These are phyloP conservation scores for Ceratocystis variospora DNA, from an alignment of 2,329 filamentous ascomycete genomes.

Conservation along the genomic window DNA sequence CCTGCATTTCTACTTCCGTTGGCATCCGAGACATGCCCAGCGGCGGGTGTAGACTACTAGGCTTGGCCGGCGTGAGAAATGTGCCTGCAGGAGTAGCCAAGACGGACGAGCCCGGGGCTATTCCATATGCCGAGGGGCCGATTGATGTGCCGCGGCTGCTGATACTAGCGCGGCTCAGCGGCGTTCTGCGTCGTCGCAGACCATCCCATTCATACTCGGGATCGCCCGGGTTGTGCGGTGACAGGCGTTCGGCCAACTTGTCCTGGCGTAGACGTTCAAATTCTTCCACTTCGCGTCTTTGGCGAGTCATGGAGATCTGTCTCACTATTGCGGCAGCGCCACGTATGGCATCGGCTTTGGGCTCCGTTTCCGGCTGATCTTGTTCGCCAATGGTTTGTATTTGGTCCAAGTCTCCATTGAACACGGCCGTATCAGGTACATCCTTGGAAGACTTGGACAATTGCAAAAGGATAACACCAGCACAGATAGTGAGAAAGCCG, in stretches of 20 bases:
- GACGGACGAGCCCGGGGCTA: slow-evolving; percentile 13
- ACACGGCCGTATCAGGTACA: slow-evolving; percentile 83
- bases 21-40: slow-evolving; percentile 82
- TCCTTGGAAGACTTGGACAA: slow-evolving; percentile 98
- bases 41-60: slow-evolving; percentile 47
- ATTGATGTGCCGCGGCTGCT: slow-evolving; percentile 22
- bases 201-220: slow-evolving; percentile 76
- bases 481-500: slow-evolving; percentile 87
- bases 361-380: slow-evolving; percentile 90
- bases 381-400: slow-evolving; percentile 90
- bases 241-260: slow-evolving; percentile 53
- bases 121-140: slow-evolving; percentile 10
- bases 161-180: slow-evolving; percentile 22
- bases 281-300: slow-evolving; percentile 69
- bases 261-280: slow-evolving; percentile 67
- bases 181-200: slow-evolving; percentile 56
- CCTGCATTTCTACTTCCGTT: slow-evolving; percentile 46
- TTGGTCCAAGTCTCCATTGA: slow-evolving; percentile 85
- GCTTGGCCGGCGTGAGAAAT: not conserved
- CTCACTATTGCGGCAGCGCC: slow-evolving; percentile 79
- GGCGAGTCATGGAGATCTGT: slow-evolving; percentile 59
- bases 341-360: slow-evolving; percentile 90
- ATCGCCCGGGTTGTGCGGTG: slow-evolving; percentile 64
- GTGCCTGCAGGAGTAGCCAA: slow-evolving; percentile 1
- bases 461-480: slow-evolving; percentile 81